Evolutionary conservation across 345 rosid genomes (phyloP).

Genomic region (Eucalyptus tenuipes): DNA sequence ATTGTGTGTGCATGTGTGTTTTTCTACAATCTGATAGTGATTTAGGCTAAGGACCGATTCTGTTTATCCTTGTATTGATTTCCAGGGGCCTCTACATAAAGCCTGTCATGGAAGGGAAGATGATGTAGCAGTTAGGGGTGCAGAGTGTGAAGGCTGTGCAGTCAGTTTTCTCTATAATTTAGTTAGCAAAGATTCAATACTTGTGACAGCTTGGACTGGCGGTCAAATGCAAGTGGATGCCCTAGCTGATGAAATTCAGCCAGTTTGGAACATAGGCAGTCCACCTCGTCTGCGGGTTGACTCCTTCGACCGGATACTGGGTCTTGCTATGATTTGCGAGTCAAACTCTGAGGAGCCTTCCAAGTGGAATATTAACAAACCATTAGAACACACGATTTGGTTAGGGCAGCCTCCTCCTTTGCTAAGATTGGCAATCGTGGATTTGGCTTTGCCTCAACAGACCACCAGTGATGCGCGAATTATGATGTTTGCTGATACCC

Average conservation of each 20-base stretch:
- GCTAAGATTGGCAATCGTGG: constrained; percentile 83
- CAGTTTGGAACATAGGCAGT: constrained; percentile 71
- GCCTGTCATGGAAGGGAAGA: constrained; percentile 42
- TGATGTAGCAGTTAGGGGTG: constrained; percentile 32
- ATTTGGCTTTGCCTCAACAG: constrained; percentile 69
- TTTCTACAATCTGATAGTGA: neutral
- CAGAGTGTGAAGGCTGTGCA: constrained; percentile 81
- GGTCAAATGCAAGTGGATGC: constrained; percentile 94
- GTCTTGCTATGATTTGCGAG: constrained; percentile 95
- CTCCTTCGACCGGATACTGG: constrained; percentile 38
- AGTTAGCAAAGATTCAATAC: constrained; percentile 80
- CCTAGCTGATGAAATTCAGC: constrained; percentile 95
- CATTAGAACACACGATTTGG: constrained; percentile 68
- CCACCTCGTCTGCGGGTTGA: constrained; percentile 65
- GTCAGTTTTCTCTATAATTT: constrained; percentile 66
- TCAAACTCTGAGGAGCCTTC: constrained; percentile 32
- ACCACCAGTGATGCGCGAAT: constrained; percentile 28
- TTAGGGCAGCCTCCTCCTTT: constrained; percentile 82
- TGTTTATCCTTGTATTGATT: neutral
- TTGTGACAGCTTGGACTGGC: constrained; percentile 96
- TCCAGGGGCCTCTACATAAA: constrained; percentile 75
- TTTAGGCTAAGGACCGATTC: neutral
- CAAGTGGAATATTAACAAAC: constrained; percentile 37
- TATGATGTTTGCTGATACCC: constrained; percentile 59
- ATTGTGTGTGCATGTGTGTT: neutral